These are phyloP conservation scores for Abrus pulchellus DNA, from an alignment of 306 rosid species.

Conservation along the genomic window DNA sequence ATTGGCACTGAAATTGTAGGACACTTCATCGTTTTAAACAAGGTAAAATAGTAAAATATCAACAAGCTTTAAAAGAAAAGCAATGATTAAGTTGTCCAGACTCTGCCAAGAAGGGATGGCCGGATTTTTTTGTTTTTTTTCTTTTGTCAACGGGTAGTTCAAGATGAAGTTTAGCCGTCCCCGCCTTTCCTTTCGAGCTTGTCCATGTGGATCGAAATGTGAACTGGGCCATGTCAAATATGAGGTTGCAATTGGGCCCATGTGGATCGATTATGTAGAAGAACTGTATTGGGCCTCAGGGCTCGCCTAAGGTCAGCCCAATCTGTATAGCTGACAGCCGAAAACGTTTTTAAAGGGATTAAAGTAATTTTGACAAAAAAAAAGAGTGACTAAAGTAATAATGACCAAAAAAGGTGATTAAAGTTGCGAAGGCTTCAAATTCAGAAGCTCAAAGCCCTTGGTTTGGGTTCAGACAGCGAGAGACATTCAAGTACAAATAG, in stretches of 20 bases:
- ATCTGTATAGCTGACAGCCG: no score
- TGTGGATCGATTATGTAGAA: background rate
- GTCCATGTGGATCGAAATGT: no score
- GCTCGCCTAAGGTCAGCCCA: no score
- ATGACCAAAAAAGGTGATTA: no score
- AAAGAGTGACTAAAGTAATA: no score
- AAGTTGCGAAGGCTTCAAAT: background rate
- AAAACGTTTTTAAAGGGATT: no score
- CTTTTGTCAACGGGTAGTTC: no score
- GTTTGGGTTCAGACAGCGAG: background rate
- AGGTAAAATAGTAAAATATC: background rate
- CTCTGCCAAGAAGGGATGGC: background rate
- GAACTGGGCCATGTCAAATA: background rate
- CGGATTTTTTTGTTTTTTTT: no score
- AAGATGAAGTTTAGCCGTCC: no score
- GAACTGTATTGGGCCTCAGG: no score
- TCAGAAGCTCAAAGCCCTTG: background rate
- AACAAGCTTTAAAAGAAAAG: background rate
- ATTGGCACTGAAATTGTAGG: background rate
- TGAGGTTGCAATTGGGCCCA: background rate
- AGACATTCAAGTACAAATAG: constrained; percentile 29
- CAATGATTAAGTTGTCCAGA: background rate
- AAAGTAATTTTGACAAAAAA: no score
- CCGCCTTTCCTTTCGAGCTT: no score
- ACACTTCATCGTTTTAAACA: background rate